Conservation (phyloP, 192 early-diverging fungal species). For the Coemansia sp. region DNA sequence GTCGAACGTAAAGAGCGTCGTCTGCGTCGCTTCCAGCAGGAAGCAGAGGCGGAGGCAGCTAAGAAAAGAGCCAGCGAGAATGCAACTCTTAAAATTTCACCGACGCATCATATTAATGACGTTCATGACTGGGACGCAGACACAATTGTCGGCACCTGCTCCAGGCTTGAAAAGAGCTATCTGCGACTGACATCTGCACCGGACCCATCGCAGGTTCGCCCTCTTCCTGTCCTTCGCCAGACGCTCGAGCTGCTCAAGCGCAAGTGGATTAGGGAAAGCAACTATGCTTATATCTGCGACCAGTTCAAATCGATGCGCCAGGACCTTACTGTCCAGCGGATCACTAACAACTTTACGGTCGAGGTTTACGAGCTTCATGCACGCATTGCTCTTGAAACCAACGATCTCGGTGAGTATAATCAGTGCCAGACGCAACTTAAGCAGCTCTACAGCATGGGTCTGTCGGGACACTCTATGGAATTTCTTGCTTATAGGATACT, state of each 20-base stretch:
- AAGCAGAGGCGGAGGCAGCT: slow-evolving; percentile 29
- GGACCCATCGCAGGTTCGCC: slow-evolving; percentile 92
- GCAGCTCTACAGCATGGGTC: slow-evolving; percentile 71
- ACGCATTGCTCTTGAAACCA: slow-evolving; percentile 92
- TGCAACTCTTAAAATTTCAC: slow-evolving; percentile 20
- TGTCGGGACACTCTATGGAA: slow-evolving; percentile 78
- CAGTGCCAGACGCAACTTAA: slow-evolving; percentile 96
- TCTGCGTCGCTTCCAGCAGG: slow-evolving; percentile 38
- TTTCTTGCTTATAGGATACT: slow-evolving; percentile 93
- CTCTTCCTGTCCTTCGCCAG: slow-evolving; percentile 69
- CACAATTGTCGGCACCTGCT: slow-evolving; percentile 87
- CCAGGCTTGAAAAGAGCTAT: slow-evolving; percentile 87
- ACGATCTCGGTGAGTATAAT: slow-evolving; percentile 97
- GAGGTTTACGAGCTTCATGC: slow-evolving; percentile 94
- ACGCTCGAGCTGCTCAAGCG: slow-evolving; percentile 73
- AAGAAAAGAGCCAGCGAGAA: slow-evolving; percentile 27
- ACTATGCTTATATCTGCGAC: slow-evolving; percentile 96
- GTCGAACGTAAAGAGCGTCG: slow-evolving; percentile 44
- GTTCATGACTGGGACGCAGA: slow-evolving; percentile 76
- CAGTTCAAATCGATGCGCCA: slow-evolving; percentile 96
- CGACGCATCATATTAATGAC: slow-evolving; percentile 48
- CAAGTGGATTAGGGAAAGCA: slow-evolving; percentile 79
- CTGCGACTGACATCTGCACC: slow-evolving; percentile 90
- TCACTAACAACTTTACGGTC: slow-evolving; percentile 91
- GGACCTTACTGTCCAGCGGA: slow-evolving; percentile 94